These are phyloP conservation scores for Collybia sp. DNA, from an alignment of 768 basidiomycete species.

Conservation along the genomic window DNA sequence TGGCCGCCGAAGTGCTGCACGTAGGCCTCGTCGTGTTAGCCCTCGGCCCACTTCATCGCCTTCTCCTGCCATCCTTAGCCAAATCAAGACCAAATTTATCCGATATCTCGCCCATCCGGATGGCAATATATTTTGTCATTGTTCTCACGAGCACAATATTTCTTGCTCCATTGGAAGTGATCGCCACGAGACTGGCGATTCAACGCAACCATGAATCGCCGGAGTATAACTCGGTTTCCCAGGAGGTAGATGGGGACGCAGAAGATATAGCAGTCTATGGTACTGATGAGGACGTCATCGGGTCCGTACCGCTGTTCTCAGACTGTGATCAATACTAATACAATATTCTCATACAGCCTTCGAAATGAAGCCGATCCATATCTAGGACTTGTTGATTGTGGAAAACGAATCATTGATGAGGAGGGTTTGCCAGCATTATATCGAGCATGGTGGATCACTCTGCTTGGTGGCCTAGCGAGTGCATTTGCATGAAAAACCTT, in stretches of 20 bases:
- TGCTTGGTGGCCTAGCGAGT: conserved; percentile 55
- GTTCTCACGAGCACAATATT: conserved; percentile 51
- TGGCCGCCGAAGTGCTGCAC: conserved; percentile 53
- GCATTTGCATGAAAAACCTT: conserved; percentile 37
- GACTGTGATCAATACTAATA: not conserved
- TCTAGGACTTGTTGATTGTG: conserved; percentile 67
- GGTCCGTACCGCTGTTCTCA: conserved; percentile 37
- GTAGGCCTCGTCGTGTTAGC: conserved; percentile 41
- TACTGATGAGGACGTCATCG: conserved; percentile 79
- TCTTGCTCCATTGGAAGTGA: conserved; percentile 77
- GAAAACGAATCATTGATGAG: conserved; percentile 71
- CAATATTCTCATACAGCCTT: conserved; percentile 38
- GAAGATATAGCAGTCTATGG: conserved; percentile 64
- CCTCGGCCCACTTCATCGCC: conserved; percentile 40
- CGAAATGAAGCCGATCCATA: conserved; percentile 81
- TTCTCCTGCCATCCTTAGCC: conserved; percentile 37
- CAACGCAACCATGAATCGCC: conserved; percentile 79
- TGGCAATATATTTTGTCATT: conserved; percentile 53
- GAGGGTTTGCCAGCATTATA: conserved; percentile 74
- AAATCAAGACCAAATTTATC: conserved; percentile 23
- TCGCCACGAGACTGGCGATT: conserved; percentile 72
- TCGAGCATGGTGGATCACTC: conserved; percentile 83
- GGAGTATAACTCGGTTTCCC: conserved; percentile 69
- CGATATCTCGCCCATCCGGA: conserved; percentile 44
- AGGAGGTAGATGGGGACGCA: conserved; percentile 65